Conservation (phyloP, 2,329 filamentous ascomycete species). For the Didymella glomerata region DNA sequence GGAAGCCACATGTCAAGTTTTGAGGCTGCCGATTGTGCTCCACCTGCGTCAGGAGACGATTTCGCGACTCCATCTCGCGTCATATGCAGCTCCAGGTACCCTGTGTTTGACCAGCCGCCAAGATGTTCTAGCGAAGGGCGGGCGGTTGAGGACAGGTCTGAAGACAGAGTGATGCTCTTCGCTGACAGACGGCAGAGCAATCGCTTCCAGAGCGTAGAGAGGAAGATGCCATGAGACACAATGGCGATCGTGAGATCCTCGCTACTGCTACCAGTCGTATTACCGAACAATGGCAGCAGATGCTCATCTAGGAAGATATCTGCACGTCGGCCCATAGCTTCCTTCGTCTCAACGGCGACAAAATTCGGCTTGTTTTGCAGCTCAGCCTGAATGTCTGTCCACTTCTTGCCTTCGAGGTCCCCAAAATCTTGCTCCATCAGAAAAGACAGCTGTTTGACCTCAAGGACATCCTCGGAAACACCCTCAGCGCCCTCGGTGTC, state of each 20-base stretch:
- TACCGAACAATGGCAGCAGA: slow-evolving; percentile 65
- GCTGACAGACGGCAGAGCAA: slow-evolving; percentile 65
- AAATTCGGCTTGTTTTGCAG: slow-evolving; percentile 56
- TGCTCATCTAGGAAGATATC: slow-evolving; percentile 72
- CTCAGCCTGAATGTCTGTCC: slow-evolving; percentile 53
- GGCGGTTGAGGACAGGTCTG: slow-evolving; percentile 52
- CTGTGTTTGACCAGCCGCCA: slow-evolving; percentile 72
- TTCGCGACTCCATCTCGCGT: slow-evolving; percentile 5
- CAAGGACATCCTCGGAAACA: slow-evolving; percentile 29
- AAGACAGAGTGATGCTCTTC: slow-evolving; percentile 55
- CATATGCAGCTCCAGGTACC: slow-evolving; percentile 63
- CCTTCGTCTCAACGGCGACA: slow-evolving; percentile 71
- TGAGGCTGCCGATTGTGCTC: background rate
- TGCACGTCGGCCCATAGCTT: slow-evolving; percentile 70
- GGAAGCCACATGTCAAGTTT: background rate
- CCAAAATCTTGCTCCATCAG: slow-evolving; percentile 81
- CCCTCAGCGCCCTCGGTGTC: slow-evolving; percentile 5
- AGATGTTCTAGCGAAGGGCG: slow-evolving; percentile 60
- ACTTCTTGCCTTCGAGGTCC: slow-evolving; percentile 71
- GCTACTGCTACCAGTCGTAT: slow-evolving; percentile 27
- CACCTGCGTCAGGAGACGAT: background rate
- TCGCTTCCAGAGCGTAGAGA: slow-evolving; percentile 72
- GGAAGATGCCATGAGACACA: slow-evolving; percentile 84
- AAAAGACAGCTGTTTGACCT: slow-evolving; percentile 36
- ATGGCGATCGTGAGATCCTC: slow-evolving; percentile 64